These are phyloP conservation scores for Aspergillus sp. DNA, from an alignment of 2,329 filamentous ascomycete species.

Conservation along the genomic window DNA sequence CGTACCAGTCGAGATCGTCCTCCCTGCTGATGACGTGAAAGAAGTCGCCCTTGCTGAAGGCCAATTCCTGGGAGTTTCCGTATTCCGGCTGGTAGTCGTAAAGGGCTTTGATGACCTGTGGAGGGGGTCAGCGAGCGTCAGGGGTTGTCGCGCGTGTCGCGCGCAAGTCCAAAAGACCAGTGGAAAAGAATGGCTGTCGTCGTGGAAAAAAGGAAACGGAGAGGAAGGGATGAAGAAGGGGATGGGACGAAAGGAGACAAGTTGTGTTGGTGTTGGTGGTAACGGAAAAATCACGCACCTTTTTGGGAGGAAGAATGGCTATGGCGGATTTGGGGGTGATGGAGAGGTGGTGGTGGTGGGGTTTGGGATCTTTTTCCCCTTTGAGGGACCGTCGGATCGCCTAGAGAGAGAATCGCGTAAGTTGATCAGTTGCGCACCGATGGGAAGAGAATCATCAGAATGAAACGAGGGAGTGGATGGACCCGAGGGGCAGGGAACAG, in stretches of 20 bases:
- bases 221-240: constrained; percentile 5
- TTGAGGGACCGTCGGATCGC: constrained; percentile 86
- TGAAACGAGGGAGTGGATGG: not conserved
- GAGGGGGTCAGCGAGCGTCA: constrained; percentile 4
- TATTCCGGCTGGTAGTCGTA: constrained; percentile 85
- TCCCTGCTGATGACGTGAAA: constrained; percentile 97
- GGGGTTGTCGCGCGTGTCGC: not conserved
- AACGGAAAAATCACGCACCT: constrained; percentile 55
- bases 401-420: constrained; percentile 39
- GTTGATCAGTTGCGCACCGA: too few species aligned
- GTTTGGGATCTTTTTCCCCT: constrained; percentile 73
- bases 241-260: constrained; percentile 1
- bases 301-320: constrained; percentile 88
- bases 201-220: not conserved
- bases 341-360: constrained; percentile 52
- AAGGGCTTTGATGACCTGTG: constrained; percentile 90
- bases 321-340: constrained; percentile 82
- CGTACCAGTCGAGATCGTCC: constrained; percentile 95
- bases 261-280: constrained; percentile 5
- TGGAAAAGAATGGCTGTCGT: not conserved
- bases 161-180: constrained; percentile 1
- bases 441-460: too few species aligned
- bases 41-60: constrained; percentile 93
- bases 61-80: constrained; percentile 68
- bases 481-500: not conserved